A percentile compares a stretch with the other conserved stretches of the same genome.
Evolutionary conservation across 139 green algal species (phyloP).

Genomic region (Chlamydomonas urium): DNA sequence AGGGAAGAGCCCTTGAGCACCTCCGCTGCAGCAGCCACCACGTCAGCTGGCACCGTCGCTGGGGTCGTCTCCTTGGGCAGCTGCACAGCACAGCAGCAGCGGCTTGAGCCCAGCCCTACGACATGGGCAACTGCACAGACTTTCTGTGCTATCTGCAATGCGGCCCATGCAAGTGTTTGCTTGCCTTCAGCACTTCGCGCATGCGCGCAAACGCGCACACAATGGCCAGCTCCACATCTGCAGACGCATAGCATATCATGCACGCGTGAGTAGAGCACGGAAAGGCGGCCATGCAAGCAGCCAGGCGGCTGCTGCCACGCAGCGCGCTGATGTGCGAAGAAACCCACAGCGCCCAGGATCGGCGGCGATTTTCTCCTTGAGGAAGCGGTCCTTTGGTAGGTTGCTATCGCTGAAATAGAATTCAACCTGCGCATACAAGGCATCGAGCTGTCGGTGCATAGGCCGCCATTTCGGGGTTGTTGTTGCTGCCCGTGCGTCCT

Average conservation of each 20-base stretch:
- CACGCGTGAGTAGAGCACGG: too few species aligned
- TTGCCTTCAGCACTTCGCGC: slow-evolving; percentile 56
- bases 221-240: slow-evolving; percentile 69
- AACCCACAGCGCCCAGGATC: slow-evolving; percentile 65
- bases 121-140: too few species aligned
- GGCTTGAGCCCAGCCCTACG: too few species aligned
- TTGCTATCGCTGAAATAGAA: slow-evolving; percentile 94
- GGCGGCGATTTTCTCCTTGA: slow-evolving; percentile 57
- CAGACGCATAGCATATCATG: neutral
- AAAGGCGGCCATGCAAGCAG: too few species aligned
- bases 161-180: too few species aligned
- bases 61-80: neutral
- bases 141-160: too few species aligned
- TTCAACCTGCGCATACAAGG: slow-evolving; percentile 64
- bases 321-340: too few species aligned
- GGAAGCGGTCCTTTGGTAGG: slow-evolving; percentile 78
- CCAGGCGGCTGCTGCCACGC: too few species aligned
- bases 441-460: neutral
- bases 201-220: slow-evolving; percentile 84
- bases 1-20: slow-evolving; percentile 8
- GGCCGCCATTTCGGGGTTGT: neutral
- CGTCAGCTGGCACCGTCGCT: slow-evolving; percentile 29
- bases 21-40: slow-evolving; percentile 34
- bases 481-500: neutral
- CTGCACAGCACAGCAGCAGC: too few species aligned